Evolutionary conservation across 2,329 filamentous ascomycete genomes (phyloP), one percentile per base, ranked within the genome.

Genomic region (Venturiaceae sp.): DNA sequence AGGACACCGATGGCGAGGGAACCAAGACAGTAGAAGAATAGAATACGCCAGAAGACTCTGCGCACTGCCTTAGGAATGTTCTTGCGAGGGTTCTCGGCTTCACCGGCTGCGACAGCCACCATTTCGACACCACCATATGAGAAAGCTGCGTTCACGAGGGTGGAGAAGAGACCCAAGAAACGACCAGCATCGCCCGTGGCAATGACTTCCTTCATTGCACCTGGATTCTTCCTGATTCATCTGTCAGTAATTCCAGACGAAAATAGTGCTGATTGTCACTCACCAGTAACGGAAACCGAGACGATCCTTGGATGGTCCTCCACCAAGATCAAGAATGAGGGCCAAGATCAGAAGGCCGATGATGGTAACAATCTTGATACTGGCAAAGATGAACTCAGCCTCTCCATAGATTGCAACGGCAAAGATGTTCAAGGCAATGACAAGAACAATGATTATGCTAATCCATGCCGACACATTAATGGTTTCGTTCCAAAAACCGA

Each of bases 51-150:
- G 71, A 88, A 91, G 0, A 87, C 88, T 74, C 83, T 86, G 55
- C 82, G 81, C 66, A 91, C 88, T 26, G 88, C 88, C 13, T 77
- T 75, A 0, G 88, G 88, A 55, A 92, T 85, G 16, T 82, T 85
- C 72, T 85, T 86, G 64, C 81, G 80, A 5, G 88, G 88, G 67
- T 90, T 83, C 53, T 81, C 80, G 7, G 86, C 86, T 74, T 92
- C 88, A 61, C 87, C 88, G 4, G 88, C 88, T n/a, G 85, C 86
- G 53, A 92, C 83, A 62, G 84, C 88, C 90, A 87, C 16, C 90
- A 79, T 72, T 92, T 88, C 2, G 86, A 83, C 44, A 88, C 88
- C 69, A 87, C 84, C 71, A 82, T 88, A 82, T 1, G 83, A 84
- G 67, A 88, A 87, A 37, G 83, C 81, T 1, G 86, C 86, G 60